A percentile compares a stretch with the other conserved stretches of the same genome.
These are phyloP conservation scores for Capronia americana DNA, from an alignment of 2,329 filamentous ascomycete genomes.

Conservation along the genomic window DNA sequence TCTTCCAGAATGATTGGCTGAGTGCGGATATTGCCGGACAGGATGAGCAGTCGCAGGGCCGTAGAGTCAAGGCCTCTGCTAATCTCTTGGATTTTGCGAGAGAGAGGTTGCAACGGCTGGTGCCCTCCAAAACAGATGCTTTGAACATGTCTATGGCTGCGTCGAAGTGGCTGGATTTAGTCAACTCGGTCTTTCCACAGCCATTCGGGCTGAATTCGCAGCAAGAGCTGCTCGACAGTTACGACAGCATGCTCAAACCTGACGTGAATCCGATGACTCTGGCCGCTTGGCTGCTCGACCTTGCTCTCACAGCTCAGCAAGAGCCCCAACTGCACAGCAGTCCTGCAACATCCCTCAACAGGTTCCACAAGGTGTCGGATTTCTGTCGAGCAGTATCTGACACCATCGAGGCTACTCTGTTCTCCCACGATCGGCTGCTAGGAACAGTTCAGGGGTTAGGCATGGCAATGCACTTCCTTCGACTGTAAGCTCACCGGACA, in stretches of 20 bases:
- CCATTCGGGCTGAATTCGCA: slow-evolving; percentile 24
- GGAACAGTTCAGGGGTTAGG: slow-evolving; percentile 42
- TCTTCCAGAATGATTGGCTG: slow-evolving; percentile 33
- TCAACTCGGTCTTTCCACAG: slow-evolving; percentile 19
- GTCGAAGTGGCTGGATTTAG: slow-evolving; percentile 16
- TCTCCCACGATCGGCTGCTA: slow-evolving; percentile 43
- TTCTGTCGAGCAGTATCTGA: slow-evolving; percentile 27
- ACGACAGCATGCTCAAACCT: slow-evolving; percentile 19
- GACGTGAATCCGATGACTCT: slow-evolving; percentile 25
- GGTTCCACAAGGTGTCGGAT: slow-evolving; percentile 6
- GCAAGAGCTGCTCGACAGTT: slow-evolving; percentile 22
- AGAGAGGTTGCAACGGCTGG: slow-evolving; percentile 26
- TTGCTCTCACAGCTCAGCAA: slow-evolving; percentile 29
- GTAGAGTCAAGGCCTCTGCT: slow-evolving; percentile 11
- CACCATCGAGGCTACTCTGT: slow-evolving; percentile 20
- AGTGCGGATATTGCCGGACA: slow-evolving; percentile 11
- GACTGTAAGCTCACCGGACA: slow-evolving; percentile 43
- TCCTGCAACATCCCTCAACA: slow-evolving; percentile 12
- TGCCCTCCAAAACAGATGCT: slow-evolving; percentile 24
- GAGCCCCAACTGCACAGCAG: slow-evolving; percentile 10
- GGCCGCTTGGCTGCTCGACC: slow-evolving; percentile 29
- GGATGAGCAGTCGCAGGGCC: slow-evolving; percentile 15
- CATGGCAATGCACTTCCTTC: slow-evolving; percentile 45
- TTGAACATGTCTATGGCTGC: slow-evolving; percentile 13
- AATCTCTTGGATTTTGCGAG: slow-evolving; percentile 25